Base-by-base conservation (phyloP, 2,329 filamentous ascomycete genomes). In the Diaporthe humulicola region DNA sequence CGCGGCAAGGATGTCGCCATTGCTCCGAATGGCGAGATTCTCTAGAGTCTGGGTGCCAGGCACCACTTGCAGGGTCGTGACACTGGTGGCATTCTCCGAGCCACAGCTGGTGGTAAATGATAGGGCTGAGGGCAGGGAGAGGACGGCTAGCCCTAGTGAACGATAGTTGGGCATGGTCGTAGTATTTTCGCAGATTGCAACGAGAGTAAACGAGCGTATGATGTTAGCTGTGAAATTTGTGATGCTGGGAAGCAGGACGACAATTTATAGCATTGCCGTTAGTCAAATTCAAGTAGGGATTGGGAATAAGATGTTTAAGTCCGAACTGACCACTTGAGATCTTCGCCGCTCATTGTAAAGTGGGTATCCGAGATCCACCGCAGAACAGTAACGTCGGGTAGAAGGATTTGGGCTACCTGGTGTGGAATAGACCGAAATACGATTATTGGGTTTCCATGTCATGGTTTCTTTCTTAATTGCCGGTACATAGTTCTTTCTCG, bases 1-100 rank as follows among this genome's bases (percentile, higher is more conserved):
- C 22, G 61, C 36, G 28, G 19, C 61, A n/a, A 66, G 42, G 6
- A 50, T 66, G 25, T 66, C 61, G 42, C 28, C 42, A n/a, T 66
- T 66, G 61, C 61, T 50, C 19, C 61, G 42, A 15, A 66, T 9
- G 22, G 42, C 61, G 42, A 66, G 19, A 48, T 66, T 66, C 28
- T 50, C 61, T 50, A 66, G 42, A 22, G 61, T 66, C 12, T 17
- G 17, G 28, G 61, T 66, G 10, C 36, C 61, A 15, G 28, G 28
- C 5, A 50, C 28, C 19, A 66, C 28, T 66, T 66, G 28, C 28
- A 66, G n/a, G 12, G 60, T 33, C n/a, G 60, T 66, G 40, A 48
- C 5, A 15, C 9, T 33, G 40, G 25, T 66, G 3, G 40, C 60
- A 48, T 30, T 64, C 40, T 30, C 15, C 38, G 40, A 66, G 40